These are phyloP conservation scores for Venustampulla echinocandica DNA, from an alignment of 495 filamentous ascomycete species.

Conservation along the genomic window DNA sequence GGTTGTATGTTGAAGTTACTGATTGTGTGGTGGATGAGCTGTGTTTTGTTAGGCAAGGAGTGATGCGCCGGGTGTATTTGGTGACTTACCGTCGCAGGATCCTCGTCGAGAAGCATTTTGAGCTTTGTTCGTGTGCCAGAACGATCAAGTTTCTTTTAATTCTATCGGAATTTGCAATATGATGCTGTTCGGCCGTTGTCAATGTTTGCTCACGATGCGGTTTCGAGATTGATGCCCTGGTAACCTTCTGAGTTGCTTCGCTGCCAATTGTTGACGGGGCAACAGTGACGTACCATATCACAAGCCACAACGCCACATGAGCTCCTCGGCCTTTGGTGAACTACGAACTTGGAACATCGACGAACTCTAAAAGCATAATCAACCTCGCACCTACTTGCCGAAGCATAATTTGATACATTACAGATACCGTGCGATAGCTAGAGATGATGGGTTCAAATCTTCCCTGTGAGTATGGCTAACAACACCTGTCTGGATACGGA, in stretches of 20 bases:
- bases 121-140: neutral
- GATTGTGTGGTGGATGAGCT: constrained; percentile 87
- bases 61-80: constrained; percentile 14
- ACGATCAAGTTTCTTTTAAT: neutral
- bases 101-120: constrained; percentile 94
- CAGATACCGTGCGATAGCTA: too few species aligned
- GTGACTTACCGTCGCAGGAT: constrained; percentile 64
- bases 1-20: constrained; percentile 89
- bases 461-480: constrained; percentile 52
- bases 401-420: too few species aligned
- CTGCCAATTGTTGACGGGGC: constrained; percentile 4
- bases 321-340: too few species aligned
- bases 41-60: constrained; percentile 7
- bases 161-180: neutral
- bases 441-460: constrained; percentile 52
- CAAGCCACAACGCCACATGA: constrained; percentile 21
- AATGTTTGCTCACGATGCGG: neutral
- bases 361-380: neutral
- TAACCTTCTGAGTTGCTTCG: neutral
- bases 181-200: neutral
- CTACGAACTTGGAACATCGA: neutral
- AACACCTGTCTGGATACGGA: constrained; percentile 15
- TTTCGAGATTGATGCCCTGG: neutral
- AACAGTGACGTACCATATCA: constrained; percentile 18
- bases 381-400: constrained; percentile 14